phyloP scores from a whole-genome alignment of 345 rosid genomes.

The Fremontodendron californicum region DNA sequence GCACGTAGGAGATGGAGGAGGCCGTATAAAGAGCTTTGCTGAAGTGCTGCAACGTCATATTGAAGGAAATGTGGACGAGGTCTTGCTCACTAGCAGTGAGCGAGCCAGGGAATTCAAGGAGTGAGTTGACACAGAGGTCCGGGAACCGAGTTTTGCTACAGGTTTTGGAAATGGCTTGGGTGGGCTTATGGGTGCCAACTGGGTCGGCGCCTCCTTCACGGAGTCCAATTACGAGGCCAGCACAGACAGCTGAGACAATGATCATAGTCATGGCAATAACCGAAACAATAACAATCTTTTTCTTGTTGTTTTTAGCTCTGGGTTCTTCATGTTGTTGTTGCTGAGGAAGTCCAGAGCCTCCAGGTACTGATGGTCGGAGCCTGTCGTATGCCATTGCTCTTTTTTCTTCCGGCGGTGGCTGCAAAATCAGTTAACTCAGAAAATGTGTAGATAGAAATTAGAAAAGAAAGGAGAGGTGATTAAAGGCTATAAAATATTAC shows the following conservation, averaged over 20 bases:
- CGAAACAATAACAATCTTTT: constrained; percentile 44
- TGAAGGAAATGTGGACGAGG: constrained; percentile 88
- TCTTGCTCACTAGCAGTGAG: constrained; percentile 52
- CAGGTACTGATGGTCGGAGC: constrained; percentile 36
- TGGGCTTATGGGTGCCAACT: constrained; percentile 37
- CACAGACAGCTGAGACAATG: constrained; percentile 56
- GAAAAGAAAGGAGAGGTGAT: neutral
- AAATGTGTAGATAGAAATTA: neutral
- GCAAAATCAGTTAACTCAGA: neutral
- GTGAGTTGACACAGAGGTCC: constrained; percentile 59
- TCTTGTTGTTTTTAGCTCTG: constrained; percentile 23
- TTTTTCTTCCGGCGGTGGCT: neutral
- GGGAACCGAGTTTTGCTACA: constrained; percentile 70
- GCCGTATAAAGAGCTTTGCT: constrained; percentile 67
- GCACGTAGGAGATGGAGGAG: constrained; percentile 41
- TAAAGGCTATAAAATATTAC: neutral
- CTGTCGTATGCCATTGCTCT: constrained; percentile 47
- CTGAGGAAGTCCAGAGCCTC: constrained; percentile 14
- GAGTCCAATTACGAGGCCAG: constrained; percentile 37
- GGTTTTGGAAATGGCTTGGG: constrained; percentile 61
- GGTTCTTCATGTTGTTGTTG: constrained; percentile 7
- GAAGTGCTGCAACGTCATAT: constrained; percentile 86
- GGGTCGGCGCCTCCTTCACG: constrained; percentile 21
- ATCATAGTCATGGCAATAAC: constrained; percentile 42
- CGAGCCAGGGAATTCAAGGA: constrained; percentile 67